Base-by-base conservation (phyloP, 179 eudicot species). In the Amaranthus tricolor region DNA sequence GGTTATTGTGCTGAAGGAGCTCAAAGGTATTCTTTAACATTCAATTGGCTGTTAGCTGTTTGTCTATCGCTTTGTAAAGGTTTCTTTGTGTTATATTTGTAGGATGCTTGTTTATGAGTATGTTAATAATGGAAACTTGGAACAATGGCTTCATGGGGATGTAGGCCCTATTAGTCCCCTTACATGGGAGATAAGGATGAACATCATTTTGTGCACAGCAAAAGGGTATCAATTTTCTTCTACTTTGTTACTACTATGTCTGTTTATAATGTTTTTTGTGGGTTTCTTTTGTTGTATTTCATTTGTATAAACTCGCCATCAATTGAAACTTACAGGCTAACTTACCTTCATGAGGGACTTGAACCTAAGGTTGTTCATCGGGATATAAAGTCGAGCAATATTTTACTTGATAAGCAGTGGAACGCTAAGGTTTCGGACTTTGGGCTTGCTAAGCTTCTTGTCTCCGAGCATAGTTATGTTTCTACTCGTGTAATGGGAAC, bases 71-170 rank as follows among this genome's bases (percentile, higher is more conserved):
- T 3, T 31, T 31, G 40, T 31, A 31, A 31, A 31, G 40, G 40
- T 31, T 2, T 31, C 40, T 31, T 31, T 31, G 40, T 31, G 40
- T 31, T 31, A 31, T 31, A 4, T 1, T 21, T 81, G 78, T 74
- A 89, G 94, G 86, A 86, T 89, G 85, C 94, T 89, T 68, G 94
- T 89, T 20, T 89, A 89, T 55, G 94, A 89, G 77, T 89, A 76
- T 77, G 91, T 89, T n/a, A 83, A 86, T 76, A 89, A 89, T 86
- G 94, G 94, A 47, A 89, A 89, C 78, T 85, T 89, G 76, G 94
- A 89, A 76, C 94, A 89, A 62, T 89, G 94, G 94, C 86, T 89
- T 82, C 94, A 89, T 77, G 94, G 94, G 58, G 91, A 89, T 75
- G 91, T 89, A 24, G 94, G 91, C 63, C 86, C 85, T 55, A 60